phyloP scores from a whole-genome alignment of 768 basidiomycete species.

The Boletus sp. region DNA sequence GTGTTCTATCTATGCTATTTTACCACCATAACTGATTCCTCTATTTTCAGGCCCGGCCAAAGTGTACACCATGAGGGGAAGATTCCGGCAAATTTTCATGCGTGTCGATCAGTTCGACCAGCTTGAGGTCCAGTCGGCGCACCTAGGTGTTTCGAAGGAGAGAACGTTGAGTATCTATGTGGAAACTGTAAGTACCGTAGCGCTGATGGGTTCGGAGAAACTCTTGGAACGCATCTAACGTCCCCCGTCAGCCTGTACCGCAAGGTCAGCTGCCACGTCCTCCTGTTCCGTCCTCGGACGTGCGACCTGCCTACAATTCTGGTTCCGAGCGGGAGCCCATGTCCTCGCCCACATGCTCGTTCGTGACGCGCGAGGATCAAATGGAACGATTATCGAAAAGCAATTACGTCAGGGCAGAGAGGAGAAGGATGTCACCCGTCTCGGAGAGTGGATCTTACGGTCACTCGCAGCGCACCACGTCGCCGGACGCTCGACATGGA shows the following conservation, averaged over 20 bases:
- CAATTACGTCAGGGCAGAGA: conserved; percentile 10
- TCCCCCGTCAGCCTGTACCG: conserved; percentile 19
- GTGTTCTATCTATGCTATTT: background rate
- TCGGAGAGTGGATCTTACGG: conserved; percentile 20
- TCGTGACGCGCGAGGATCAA: conserved; percentile 27
- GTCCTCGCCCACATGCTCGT: conserved; percentile 8
- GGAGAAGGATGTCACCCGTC: conserved; percentile 10
- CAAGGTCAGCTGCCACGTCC: conserved; percentile 30
- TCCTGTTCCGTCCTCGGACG: conserved; percentile 8
- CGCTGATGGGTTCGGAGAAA: background rate
- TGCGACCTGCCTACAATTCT: conserved; percentile 9
- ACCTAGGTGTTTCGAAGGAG: conserved; percentile 53
- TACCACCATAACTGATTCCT: background rate
- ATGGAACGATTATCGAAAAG: conserved; percentile 29
- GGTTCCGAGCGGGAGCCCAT: conserved; percentile 21
- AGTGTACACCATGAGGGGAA: conserved; percentile 63
- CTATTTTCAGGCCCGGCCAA: conserved; percentile 56
- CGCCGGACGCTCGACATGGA: conserved; percentile 6
- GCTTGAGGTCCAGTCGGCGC: conserved; percentile 52
- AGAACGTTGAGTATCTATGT: conserved; percentile 58
- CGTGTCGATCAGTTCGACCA: conserved; percentile 52
- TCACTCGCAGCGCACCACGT: conserved; percentile 12
- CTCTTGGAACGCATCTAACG: conserved; percentile 6
- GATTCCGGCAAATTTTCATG: conserved; percentile 68
- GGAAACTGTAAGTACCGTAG: conserved; percentile 47